Percentiles rank a stretch among this genome's conserved stretches.
Evolutionary conservation across 2,329 filamentous ascomycete species (phyloP).

Genomic region (Ophiostoma sp.): DNA sequence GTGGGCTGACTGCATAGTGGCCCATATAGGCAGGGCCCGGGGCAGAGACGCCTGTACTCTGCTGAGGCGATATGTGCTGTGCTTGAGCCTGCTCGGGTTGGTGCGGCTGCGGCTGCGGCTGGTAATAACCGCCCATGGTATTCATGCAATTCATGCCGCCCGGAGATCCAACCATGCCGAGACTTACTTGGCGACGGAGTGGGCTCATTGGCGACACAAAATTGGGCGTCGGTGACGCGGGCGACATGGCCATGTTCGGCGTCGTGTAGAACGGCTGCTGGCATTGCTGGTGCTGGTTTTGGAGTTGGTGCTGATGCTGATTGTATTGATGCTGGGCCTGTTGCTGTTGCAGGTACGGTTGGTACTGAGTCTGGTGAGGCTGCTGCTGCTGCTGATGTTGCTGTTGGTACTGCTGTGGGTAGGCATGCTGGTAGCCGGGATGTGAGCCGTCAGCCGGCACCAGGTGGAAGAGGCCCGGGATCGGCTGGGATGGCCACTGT

Average conservation of each 20-base stretch:
- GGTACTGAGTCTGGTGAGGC: not conserved
- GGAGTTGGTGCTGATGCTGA: not conserved
- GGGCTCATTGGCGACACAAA: slow-evolving; percentile 6
- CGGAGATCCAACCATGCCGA: not conserved
- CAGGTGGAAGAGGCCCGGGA: slow-evolving; percentile 18
- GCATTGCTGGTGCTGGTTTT: not conserved
- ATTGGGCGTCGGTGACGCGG: not conserved
- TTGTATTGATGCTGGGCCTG: not conserved
- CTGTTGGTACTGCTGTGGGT: slow-evolving; percentile 7
- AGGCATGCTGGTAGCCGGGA: not conserved
- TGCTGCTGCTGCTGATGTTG: slow-evolving; percentile 9
- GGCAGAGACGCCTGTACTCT: not conserved
- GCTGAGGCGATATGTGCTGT: not conserved
- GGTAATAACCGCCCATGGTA: not conserved
- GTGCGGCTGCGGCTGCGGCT: not conserved
- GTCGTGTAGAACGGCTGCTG: slow-evolving; percentile 8
- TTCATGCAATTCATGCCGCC: not conserved
- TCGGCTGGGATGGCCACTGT: slow-evolving; percentile 18
- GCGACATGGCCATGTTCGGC: not conserved
- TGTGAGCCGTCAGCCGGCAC: slow-evolving; percentile 16
- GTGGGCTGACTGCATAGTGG: not conserved
- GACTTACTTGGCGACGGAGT: slow-evolving; percentile 4
- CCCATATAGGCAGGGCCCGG: not conserved
- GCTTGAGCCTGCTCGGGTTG: not conserved
- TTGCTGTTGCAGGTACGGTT: slow-evolving; percentile 12